These are phyloP conservation scores for Ensete glaucum DNA, from an alignment of 176 grass and related monocot genomes.

Conservation along the genomic window DNA sequence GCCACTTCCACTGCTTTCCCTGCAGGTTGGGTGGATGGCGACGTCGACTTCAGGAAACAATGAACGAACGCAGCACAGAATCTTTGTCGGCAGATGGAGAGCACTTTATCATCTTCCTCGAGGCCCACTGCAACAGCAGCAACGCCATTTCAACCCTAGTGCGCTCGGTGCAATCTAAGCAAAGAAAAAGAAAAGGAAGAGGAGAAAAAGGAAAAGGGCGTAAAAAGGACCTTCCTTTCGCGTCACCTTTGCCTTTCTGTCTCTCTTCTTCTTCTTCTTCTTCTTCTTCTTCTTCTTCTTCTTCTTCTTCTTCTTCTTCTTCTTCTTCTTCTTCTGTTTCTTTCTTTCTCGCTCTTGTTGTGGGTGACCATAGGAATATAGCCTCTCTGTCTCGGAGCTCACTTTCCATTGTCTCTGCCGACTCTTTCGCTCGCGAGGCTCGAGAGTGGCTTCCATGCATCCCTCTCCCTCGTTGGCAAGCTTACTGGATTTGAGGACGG, in stretches of 20 bases:
- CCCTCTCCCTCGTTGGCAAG: too few relatives aligned
- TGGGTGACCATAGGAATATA: neutral
- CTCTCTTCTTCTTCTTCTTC: too few relatives aligned
- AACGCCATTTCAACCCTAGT: neutral
- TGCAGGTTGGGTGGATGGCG: too few relatives aligned
- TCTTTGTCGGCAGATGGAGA: neutral
- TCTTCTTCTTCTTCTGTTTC: too few relatives aligned
- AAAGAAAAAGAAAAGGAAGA: neutral
- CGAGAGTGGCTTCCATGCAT: too few relatives aligned
- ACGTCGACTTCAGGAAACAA: neutral
- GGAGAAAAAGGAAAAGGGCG: neutral
- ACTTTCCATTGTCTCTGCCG: neutral
- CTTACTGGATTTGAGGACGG: too few relatives aligned
- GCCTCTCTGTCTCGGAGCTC: neutral
- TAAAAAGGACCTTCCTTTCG: neutral
- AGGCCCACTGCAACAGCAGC: too few relatives aligned
- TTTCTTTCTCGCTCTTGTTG: neutral
- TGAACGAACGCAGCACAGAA: constrained; percentile 1
- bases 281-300: too few relatives aligned
- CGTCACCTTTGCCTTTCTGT: neutral
- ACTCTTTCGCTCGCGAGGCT: neutral
- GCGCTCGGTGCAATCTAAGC: neutral
- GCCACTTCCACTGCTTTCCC: too few relatives aligned
- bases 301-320: too few relatives aligned
- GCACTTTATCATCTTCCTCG: neutral